Conservation (phyloP, 2,329 filamentous ascomycete species). For the Sporothrix globosa region DNA sequence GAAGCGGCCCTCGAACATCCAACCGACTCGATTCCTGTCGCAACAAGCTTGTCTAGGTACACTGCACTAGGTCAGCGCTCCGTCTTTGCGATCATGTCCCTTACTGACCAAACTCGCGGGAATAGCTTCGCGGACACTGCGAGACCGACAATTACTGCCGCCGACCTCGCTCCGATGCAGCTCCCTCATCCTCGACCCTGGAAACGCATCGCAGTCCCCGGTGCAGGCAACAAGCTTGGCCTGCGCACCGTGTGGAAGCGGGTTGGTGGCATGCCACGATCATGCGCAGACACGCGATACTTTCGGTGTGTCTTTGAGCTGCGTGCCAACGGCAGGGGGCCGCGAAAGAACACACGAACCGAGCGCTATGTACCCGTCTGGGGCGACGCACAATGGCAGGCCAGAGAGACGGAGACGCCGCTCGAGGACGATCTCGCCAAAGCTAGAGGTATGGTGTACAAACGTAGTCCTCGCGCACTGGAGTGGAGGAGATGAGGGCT, state of each 20-base stretch:
- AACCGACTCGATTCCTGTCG: slow-evolving; percentile 2
- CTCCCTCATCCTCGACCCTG: slow-evolving; percentile 40
- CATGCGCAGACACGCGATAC: slow-evolving; percentile 33
- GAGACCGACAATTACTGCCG: slow-evolving; percentile 35
- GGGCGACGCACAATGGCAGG: slow-evolving; percentile 41
- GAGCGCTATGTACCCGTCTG: slow-evolving; percentile 42
- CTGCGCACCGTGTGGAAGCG: slow-evolving; percentile 43
- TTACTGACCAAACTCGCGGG: background rate
- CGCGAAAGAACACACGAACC: slow-evolving; percentile 45
- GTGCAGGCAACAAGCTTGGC: slow-evolving; percentile 29
- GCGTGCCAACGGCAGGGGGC: slow-evolving; percentile 41
- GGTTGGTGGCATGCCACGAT: slow-evolving; percentile 36
- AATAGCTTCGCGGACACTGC: background rate
- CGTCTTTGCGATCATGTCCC: background rate
- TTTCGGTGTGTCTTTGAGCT: slow-evolving; percentile 41
- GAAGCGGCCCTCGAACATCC: background rate
- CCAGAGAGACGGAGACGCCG: slow-evolving; percentile 29
- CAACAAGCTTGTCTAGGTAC: background rate
- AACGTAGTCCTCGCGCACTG: background rate
- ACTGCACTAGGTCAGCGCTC: background rate
- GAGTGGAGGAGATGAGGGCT: background rate
- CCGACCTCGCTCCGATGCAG: slow-evolving; percentile 36
- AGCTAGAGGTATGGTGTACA: slow-evolving; percentile 34
- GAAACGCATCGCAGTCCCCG: slow-evolving; percentile 42
- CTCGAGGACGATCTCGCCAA: slow-evolving; percentile 38